Base-by-base conservation (phyloP, 345 rosid genomes). In the Dovyalis caffra region DNA sequence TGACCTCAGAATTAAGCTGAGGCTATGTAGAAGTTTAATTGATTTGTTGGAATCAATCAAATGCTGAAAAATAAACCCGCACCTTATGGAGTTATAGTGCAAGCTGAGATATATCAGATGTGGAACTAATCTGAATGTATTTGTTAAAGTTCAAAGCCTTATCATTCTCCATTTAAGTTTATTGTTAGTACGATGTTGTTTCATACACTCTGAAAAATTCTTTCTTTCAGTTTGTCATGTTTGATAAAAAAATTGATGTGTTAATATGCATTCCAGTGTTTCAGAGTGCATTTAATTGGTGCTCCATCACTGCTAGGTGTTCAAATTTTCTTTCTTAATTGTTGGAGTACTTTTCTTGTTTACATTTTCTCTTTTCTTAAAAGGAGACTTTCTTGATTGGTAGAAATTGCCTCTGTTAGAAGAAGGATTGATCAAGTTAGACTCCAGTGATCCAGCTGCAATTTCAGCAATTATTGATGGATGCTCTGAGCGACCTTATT, bases 331-430 rank as follows among this genome's bases (percentile, higher is more conserved):
- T 40, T 40, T 40, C 47, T 40, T 40, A 40, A 40, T 40, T 40
- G 47, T 15, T 5, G 3, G 47, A 12, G 47, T 12, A 16, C 18
- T 40, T 40, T 40, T 40, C 9, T 35, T n/a, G n/a, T n/a, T n/a
- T n/a, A n/a, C n/a, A n/a, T 40, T 40, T 40, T 40, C 9, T 35
- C 1, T 76, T 35, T 56, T 25, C 23, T 21, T 23, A 43, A 6
- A 53, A 7, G 21, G 43, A 56, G 76, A 51, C 18, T 64, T 72
- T 21, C 53, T 37, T 76, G 64, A 67, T 61, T 68, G 57, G 72
- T 90, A 94, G 98, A 90, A 81, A 71, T 82, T 94, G 83, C 32
- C 79, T 32, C 78, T 76, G 34, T 71, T 92, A 61, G 97, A 94
- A 87, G 90, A 83, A 77, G 88, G 85, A 74, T 76, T 94, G 49